Percentiles rank a stretch among this genome's conserved stretches.
These are phyloP conservation scores for Casuarina glauca DNA, from an alignment of 306 rosid species.

Conservation along the genomic window DNA sequence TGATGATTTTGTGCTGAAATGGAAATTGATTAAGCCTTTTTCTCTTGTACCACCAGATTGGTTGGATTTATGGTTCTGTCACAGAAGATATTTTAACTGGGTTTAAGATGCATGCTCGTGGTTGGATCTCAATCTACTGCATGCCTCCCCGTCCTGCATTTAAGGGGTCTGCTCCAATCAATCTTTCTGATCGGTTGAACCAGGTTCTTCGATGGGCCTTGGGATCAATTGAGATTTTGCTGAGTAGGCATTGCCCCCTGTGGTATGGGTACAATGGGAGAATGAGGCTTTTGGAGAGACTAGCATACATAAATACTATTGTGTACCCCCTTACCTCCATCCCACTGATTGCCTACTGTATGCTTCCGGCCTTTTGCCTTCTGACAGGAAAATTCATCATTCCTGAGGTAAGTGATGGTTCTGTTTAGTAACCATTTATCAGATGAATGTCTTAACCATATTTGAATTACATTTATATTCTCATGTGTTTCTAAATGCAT, in stretches of 20 bases:
- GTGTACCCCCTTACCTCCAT: conserved; percentile 94
- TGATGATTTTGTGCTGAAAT: conserved; percentile 8
- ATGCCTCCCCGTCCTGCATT: conserved; percentile 99
- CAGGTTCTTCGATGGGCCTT: conserved; percentile 99
- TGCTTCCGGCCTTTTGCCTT: conserved; percentile 95
- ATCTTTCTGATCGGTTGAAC: conserved; percentile 98
- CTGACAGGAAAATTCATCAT: conserved; percentile 91
- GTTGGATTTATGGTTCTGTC: conserved; percentile 99
- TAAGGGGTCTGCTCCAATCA: conserved; percentile 98
- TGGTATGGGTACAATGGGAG: conserved; percentile 98
- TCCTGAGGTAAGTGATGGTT: conserved; percentile 70
- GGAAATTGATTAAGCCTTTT: conserved; percentile 20
- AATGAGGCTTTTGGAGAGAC: conserved; percentile 70
- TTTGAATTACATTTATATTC: background rate
- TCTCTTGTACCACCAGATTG: conserved; percentile 58
- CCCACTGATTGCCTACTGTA: conserved; percentile 86
- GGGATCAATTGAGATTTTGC: conserved; percentile 96
- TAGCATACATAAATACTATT: conserved; percentile 94
- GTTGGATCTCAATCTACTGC: conserved; percentile 97
- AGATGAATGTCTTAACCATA: background rate
- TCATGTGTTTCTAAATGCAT: background rate
- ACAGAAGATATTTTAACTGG: conserved; percentile 99
- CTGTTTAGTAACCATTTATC: background rate
- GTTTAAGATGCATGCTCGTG: conserved; percentile 99
- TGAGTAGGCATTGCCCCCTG: conserved; percentile 98